phyloP scores from a whole-genome alignment of 225 moss, liverwort and hornwort genomes.

The Anthoceros angustus region DNA sequence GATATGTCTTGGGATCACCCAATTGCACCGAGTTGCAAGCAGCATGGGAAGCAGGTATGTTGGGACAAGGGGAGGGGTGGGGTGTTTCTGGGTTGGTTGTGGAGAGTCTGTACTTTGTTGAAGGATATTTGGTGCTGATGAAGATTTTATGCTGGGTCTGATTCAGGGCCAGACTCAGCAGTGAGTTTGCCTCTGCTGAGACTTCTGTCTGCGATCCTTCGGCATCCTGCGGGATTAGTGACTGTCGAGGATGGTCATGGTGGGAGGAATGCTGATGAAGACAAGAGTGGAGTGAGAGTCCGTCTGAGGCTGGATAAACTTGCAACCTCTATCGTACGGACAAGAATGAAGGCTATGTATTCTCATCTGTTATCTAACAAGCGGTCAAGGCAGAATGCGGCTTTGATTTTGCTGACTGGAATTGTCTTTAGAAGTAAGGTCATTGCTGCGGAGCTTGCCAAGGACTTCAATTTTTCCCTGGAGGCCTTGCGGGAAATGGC shows the following conservation, averaged over 20 bases:
- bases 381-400: constrained; percentile 67
- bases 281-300: constrained; percentile 12
- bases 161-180: constrained; percentile 18
- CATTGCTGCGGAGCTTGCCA: constrained; percentile 68
- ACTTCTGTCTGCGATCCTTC: constrained; percentile 48
- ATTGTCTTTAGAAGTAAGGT: constrained; percentile 75
- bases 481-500: constrained; percentile 67
- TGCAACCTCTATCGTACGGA: constrained; percentile 50
- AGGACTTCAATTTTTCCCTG: constrained; percentile 78
- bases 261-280: constrained; percentile 11
- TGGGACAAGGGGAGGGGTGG: neutral
- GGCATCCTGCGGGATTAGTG: constrained; percentile 36
- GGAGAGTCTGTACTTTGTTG: neutral
- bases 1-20: constrained; percentile 74
- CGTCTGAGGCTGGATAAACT: constrained; percentile 73
- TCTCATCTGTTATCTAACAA: constrained; percentile 81
- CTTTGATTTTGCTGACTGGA: constrained; percentile 48
- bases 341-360: constrained; percentile 61
- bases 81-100: neutral
- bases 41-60: constrained; percentile 46
- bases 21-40: constrained; percentile 61
- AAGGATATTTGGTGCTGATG: too few species aligned
- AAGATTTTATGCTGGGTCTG: neutral
- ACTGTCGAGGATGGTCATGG: constrained; percentile 3
- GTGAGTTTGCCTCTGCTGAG: constrained; percentile 72